Conservation (phyloP, 768 basidiomycete genomes). For the Pholiota molesta region DNA sequence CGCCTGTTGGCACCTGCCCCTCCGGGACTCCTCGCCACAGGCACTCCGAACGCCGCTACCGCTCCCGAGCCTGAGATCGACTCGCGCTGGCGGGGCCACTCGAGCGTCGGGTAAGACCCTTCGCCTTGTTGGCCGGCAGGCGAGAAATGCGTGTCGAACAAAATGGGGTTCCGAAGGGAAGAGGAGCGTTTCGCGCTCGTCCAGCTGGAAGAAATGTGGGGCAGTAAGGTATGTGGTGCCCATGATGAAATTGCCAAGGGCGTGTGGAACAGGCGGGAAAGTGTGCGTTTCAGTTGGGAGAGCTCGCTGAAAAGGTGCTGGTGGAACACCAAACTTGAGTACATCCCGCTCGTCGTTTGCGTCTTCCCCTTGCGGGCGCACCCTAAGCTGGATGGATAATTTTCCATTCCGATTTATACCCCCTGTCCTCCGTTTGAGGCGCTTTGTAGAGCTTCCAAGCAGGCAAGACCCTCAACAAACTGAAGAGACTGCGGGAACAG, state of each 20-base stretch:
- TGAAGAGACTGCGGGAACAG: conserved; percentile 77
- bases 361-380: conserved; percentile 28
- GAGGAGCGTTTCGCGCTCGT: conserved; percentile 76
- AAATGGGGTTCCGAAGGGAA: conserved; percentile 77
- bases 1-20: no score
- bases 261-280: conserved; percentile 71
- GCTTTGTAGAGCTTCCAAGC: conserved; percentile 72
- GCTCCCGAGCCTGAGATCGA: conserved; percentile 43
- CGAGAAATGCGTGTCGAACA: conserved; percentile 45
- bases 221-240: conserved; percentile 64
- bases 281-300: conserved; percentile 55
- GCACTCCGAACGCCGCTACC: conserved; percentile 22
- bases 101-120: conserved; percentile 73
- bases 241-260: conserved; percentile 63
- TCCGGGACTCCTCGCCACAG: conserved; percentile 15
- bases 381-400: conserved; percentile 29
- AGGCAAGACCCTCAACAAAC: conserved; percentile 72
- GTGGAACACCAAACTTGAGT: conserved; percentile 45
- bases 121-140: conserved; percentile 38
- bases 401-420: conserved; percentile 30
- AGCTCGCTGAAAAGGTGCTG: conserved; percentile 34
- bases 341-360: conserved; percentile 22
- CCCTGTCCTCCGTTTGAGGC: conserved; percentile 49
- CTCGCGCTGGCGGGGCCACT: conserved; percentile 63
- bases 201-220: conserved; percentile 67